Conservation (phyloP, 495 filamentous ascomycete species). For the Massariosphaeria phaeospora region DNA sequence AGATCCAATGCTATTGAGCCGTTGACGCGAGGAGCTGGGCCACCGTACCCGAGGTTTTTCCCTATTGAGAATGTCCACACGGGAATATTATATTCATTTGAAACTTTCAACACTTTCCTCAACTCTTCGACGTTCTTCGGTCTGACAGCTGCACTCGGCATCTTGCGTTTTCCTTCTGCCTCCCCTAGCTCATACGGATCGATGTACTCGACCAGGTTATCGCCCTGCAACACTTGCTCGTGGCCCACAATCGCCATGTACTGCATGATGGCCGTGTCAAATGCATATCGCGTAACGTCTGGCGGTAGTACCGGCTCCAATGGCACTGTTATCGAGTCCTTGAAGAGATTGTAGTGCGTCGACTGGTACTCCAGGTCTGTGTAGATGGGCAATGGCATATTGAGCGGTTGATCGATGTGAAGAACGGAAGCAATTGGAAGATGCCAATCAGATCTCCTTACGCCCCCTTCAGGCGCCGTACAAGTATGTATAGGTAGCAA, state of each 20-base stretch:
- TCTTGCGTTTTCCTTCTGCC: slow-evolving; percentile 39
- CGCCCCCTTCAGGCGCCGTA: no score
- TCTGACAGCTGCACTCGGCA: slow-evolving; percentile 45
- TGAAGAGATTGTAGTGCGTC: slow-evolving; percentile 29
- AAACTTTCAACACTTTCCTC: slow-evolving; percentile 8
- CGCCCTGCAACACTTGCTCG: slow-evolving; percentile 40
- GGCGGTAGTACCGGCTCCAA: slow-evolving; percentile 40
- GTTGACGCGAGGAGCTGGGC: slow-evolving; percentile 26
- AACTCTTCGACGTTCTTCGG: slow-evolving; percentile 24
- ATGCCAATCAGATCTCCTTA: no score
- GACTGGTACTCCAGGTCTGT: slow-evolving; percentile 25
- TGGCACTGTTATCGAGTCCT: slow-evolving; percentile 13
- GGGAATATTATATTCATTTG: slow-evolving; percentile 15
- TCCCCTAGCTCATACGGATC: slow-evolving; percentile 45
- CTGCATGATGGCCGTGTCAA: slow-evolving; percentile 34
- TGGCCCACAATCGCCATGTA: slow-evolving; percentile 37
- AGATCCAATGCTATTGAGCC: slow-evolving; percentile 24
- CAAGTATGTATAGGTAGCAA: no score
- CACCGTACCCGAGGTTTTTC: slow-evolving; percentile 27
- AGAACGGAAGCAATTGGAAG: neutral
- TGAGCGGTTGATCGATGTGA: neutral
- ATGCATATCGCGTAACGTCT: slow-evolving; percentile 40
- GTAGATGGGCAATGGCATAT: slow-evolving; percentile 11
- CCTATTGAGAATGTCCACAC: slow-evolving; percentile 24
- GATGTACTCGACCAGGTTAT: slow-evolving; percentile 44